These are phyloP conservation scores for Fulvia fulva DNA, from an alignment of 2,329 filamentous ascomycete genomes.

Conservation along the genomic window DNA sequence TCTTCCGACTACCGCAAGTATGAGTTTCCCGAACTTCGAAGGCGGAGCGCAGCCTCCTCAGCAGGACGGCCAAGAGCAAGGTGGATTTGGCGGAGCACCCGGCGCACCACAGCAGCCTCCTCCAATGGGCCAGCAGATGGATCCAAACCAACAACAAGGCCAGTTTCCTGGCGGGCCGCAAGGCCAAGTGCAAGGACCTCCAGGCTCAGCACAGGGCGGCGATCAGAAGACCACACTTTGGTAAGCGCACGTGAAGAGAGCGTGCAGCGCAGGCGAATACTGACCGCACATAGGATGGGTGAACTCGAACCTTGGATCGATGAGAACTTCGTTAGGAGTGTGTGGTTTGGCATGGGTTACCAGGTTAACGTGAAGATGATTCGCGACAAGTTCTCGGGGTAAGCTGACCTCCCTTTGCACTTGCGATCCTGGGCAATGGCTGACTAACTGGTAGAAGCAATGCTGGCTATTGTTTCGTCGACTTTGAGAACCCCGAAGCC, in stretches of 20 bases:
- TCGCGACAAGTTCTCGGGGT: slow-evolving; percentile 98
- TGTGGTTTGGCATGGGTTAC: slow-evolving; percentile 91
- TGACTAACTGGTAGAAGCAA: slow-evolving; percentile 57
- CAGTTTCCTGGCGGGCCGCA: slow-evolving; percentile 43
- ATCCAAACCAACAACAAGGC: slow-evolving; percentile 44
- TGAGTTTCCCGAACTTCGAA: slow-evolving; percentile 66
- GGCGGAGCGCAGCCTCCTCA: slow-evolving; percentile 58
- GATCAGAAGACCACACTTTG: slow-evolving; percentile 53
- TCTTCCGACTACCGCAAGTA: slow-evolving; percentile 36
- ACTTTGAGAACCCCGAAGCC: slow-evolving; percentile 77
- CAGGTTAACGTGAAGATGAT: slow-evolving; percentile 99
- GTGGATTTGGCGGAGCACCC: slow-evolving; percentile 46
- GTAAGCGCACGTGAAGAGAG: slow-evolving; percentile 33
- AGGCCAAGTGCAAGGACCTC: slow-evolving; percentile 39
- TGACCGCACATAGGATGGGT: slow-evolving; percentile 73
- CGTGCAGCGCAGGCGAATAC: neutral
- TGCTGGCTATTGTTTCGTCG: slow-evolving; percentile 97
- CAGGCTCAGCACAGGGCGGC: slow-evolving; percentile 34
- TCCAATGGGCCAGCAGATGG: slow-evolving; percentile 56
- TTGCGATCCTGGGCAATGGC: neutral
- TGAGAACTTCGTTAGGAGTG: slow-evolving; percentile 94
- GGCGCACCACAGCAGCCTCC: slow-evolving; percentile 48
- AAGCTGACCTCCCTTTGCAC: slow-evolving; percentile 35
- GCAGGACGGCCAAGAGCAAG: slow-evolving; percentile 30
- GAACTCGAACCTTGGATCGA: slow-evolving; percentile 99